These are phyloP conservation scores for Knufia fluminis DNA, from an alignment of 2,329 filamentous ascomycete genomes.

Conservation along the genomic window DNA sequence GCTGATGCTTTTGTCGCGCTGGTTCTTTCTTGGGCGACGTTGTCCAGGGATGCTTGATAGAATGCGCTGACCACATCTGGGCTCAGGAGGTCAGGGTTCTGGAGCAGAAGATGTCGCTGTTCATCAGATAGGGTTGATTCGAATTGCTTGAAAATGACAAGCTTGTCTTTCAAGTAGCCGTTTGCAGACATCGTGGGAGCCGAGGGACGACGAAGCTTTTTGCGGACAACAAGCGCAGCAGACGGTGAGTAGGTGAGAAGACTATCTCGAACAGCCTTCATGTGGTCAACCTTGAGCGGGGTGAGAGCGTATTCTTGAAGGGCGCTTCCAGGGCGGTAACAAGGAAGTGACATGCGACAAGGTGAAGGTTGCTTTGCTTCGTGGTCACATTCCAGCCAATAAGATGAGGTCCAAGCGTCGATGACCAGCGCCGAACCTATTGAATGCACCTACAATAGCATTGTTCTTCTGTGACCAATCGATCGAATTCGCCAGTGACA, in stretches of 20 bases:
- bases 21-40: not conserved
- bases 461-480: not conserved
- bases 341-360: not conserved
- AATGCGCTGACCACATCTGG: not conserved
- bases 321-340: not conserved
- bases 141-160: not conserved
- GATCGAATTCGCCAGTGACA: not conserved
- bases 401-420: not conserved
- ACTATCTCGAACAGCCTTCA: not conserved
- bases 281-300: too few relatives aligned
- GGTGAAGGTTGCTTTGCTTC: not conserved
- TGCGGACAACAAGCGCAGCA: not conserved
- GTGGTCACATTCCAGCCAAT: not conserved
- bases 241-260: not conserved
- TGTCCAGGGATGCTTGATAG: not conserved
- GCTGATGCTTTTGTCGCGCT: too few relatives aligned
- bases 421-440: not conserved
- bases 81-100: slow-evolving; percentile 1
- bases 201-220: not conserved
- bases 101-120: slow-evolving; percentile 1
- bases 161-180: not conserved
- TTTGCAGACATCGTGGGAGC: not conserved
- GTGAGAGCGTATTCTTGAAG: too few relatives aligned
- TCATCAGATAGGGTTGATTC: not conserved
- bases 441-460: not conserved